Conservation (phyloP, 2,329 filamentous ascomycete genomes). For the Sclerotinia borealis region DNA sequence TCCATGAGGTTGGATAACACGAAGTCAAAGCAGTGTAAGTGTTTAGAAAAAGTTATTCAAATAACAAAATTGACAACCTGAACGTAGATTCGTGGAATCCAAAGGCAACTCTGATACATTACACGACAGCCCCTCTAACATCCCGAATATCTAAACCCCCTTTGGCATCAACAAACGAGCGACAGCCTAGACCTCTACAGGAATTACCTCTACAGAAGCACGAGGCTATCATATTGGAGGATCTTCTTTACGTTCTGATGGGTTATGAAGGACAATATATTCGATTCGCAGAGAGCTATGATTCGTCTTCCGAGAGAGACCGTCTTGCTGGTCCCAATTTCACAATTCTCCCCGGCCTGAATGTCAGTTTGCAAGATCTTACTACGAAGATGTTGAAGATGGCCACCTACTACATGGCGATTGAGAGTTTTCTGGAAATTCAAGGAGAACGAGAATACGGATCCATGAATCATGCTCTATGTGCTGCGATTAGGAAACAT, state of each 20-base stretch:
- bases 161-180: constrained; percentile 61
- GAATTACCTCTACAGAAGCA: constrained; percentile 73
- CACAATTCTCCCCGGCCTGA: constrained; percentile 72
- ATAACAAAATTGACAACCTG: background rate
- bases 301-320: constrained; percentile 79
- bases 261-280: constrained; percentile 98
- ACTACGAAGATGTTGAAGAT: constrained; percentile 85
- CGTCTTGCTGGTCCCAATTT: constrained; percentile 77
- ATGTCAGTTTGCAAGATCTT: constrained; percentile 85
- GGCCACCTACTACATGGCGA: constrained; percentile 85
- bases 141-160: constrained; percentile 58
- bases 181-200: constrained; percentile 62
- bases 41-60: background rate
- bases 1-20: background rate
- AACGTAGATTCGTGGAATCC: constrained; percentile 62
- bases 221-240: constrained; percentile 81
- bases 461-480: constrained; percentile 89
- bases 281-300: constrained; percentile 74
- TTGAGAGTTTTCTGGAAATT: constrained; percentile 90
- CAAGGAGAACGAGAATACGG: constrained; percentile 91
- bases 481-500: constrained; percentile 82
- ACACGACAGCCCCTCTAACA: constrained; percentile 48
- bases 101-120: constrained; percentile 64
- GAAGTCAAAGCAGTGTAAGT: background rate
- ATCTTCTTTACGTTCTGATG: constrained; percentile 93